Evolutionary conservation across 2,329 filamentous ascomycete species (phyloP).

Genomic region (Phaeophleospora eucalypticola): DNA sequence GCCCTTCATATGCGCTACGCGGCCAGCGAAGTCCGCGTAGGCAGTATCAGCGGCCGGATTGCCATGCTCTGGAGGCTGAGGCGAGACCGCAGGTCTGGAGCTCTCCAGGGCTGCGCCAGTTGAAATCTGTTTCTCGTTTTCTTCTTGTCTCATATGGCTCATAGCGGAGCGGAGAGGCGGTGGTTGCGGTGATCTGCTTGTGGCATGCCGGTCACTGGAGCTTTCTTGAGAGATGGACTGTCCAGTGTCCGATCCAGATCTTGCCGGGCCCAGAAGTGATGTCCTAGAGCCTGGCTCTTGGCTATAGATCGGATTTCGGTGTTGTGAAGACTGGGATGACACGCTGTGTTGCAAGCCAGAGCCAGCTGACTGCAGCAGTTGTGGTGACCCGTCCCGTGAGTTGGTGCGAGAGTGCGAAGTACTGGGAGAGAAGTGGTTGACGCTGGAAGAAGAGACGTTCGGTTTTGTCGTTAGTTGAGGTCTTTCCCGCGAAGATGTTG

Average conservation of each 20-base stretch:
- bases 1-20: constrained; percentile 69
- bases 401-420: constrained; percentile 13
- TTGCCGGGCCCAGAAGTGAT: constrained; percentile 12
- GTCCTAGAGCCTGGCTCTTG: constrained; percentile 15
- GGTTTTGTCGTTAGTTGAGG: constrained; percentile 11
- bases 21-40: constrained; percentile 63
- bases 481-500: constrained; percentile 3
- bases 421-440: constrained; percentile 11
- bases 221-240: constrained; percentile 11
- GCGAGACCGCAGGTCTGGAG: constrained; percentile 22
- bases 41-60: constrained; percentile 59
- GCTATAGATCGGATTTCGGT: constrained; percentile 4
- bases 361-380: constrained; percentile 4
- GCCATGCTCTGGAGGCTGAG: constrained; percentile 19
- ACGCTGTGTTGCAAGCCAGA: constrained; percentile 5
- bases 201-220: constrained; percentile 21
- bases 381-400: constrained; percentile 19
- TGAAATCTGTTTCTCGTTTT: constrained; percentile 19
- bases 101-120: constrained; percentile 17
- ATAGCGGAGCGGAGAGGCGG: constrained; percentile 17
- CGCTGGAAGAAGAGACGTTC: constrained; percentile 18
- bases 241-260: constrained; percentile 15
- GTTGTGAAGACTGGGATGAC: constrained; percentile 12
- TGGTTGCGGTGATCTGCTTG: constrained; percentile 5
- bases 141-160: constrained; percentile 20